Percentiles rank a stretch among this genome's conserved stretches.
These are phyloP conservation scores for Flammula alnicola DNA, from an alignment of 1,284 basidiomycete species.

Conservation along the genomic window DNA sequence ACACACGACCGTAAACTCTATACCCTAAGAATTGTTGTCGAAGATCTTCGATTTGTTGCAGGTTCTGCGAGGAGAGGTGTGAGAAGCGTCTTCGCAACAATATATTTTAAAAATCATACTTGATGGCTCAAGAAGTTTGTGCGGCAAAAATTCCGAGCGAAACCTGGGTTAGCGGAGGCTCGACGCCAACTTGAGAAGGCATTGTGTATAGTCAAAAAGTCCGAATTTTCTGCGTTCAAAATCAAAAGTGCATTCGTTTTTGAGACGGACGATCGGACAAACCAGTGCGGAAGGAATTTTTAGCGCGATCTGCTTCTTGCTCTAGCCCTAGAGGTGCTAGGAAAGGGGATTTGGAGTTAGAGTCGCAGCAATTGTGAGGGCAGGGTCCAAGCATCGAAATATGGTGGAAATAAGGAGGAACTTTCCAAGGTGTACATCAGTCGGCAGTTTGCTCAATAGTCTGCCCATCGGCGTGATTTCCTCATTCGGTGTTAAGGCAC, in stretches of 20 bases:
- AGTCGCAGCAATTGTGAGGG: slow-evolving; percentile 93
- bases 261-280: slow-evolving; percentile 28
- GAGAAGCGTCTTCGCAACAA: neutral
- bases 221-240: slow-evolving; percentile 78
- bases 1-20: slow-evolving; percentile 17
- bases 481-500: slow-evolving; percentile 84
- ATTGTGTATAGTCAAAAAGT: slow-evolving; percentile 93
- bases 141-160: slow-evolving; percentile 80
- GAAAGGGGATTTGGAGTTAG: slow-evolving; percentile 96
- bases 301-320: slow-evolving; percentile 86
- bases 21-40: slow-evolving; percentile 91
- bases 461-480: slow-evolving; percentile 97
- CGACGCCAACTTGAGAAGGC: slow-evolving; percentile 90
- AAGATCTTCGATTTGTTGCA: slow-evolving; percentile 96
- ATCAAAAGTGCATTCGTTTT: no score
- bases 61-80: slow-evolving; percentile 55
- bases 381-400: slow-evolving; percentile 93
- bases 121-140: slow-evolving; percentile 87
- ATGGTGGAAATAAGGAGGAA: slow-evolving; percentile 88
- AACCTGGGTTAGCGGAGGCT: slow-evolving; percentile 68
- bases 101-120: slow-evolving; percentile 41
- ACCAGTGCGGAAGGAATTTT: slow-evolving; percentile 81
- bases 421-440: slow-evolving; percentile 96
- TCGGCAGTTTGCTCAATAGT: slow-evolving; percentile 90
- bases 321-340: slow-evolving; percentile 89